Conservation (phyloP, 2,329 filamentous ascomycete species). For the Orbilia oligospora region DNA sequence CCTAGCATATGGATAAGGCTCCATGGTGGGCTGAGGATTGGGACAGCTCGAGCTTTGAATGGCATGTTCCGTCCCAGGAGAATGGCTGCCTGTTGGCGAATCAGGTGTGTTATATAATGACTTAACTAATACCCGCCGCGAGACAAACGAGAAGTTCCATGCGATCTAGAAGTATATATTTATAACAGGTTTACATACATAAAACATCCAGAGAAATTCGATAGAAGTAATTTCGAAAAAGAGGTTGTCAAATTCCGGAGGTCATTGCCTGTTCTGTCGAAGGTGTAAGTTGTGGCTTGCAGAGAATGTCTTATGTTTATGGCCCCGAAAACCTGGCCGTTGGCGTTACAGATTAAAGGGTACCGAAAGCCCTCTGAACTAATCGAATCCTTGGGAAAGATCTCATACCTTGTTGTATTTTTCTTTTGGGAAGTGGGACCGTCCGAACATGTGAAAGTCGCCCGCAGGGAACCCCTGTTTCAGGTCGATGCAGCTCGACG, state of each 20-base stretch:
- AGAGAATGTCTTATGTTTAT: neutral
- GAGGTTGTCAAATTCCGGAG: constrained; percentile 16
- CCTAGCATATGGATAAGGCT: too few relatives aligned
- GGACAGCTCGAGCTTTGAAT: neutral
- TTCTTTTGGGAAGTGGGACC: constrained; percentile 17
- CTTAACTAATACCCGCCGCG: neutral
- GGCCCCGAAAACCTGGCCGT: neutral
- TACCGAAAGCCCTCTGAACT: constrained; percentile 10
- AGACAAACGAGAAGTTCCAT: neutral
- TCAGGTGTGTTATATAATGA: constrained; percentile 1
- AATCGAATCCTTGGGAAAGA: neutral
- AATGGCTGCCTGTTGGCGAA: neutral
- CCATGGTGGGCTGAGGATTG: neutral
- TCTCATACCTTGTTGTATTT: neutral
- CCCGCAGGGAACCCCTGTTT: constrained; percentile 23
- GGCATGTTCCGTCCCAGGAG: constrained; percentile 5
- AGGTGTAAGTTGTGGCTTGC: constrained; percentile 5
- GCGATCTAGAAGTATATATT: constrained; percentile 7
- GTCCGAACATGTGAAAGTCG: constrained; percentile 12
- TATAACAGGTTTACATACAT: neutral
- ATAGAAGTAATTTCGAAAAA: neutral
- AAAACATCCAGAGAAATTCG: neutral
- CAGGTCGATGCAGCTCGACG: neutral
- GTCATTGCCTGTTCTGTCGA: constrained; percentile 14
- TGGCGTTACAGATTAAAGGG: constrained; percentile 15